Evolutionary conservation across 352 stramenopile genomes (phyloP), one percentile per base, ranked within the genome.

Genomic region (Phytophthora pseudosyringae): DNA sequence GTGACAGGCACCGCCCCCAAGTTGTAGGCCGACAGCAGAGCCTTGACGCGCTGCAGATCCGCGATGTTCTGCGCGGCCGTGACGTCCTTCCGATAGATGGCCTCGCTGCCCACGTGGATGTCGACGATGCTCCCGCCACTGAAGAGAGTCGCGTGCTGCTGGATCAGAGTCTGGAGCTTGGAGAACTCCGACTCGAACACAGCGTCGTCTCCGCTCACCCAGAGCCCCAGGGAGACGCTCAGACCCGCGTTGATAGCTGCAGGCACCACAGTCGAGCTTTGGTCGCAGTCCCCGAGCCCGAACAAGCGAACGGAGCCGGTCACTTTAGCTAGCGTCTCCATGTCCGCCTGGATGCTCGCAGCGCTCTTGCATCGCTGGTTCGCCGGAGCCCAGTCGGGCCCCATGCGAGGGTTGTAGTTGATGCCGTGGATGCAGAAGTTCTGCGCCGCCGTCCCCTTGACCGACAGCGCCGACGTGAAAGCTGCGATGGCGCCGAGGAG

Each of bases 31-130:
- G 9, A n/a, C 3, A 73, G 44, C 8, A 86, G 40, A 6, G 25
- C 41, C 49, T 88, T 89, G 62, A 89, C 59, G n/a, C 71, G 45
- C 3, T 73, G 53, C 32, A 87, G 64, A 68, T 82, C 59, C 1
- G 33, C 58, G 49, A 90, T 85, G 28, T 73, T 78, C 36, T 73
- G 51, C 15, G 51, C 35, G 25, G 62, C 59, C 15, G 78, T 89
- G 43, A 93, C 63, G 9, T 93, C 80, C 6, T 78, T 71, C 3
- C 84, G 78, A 59, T 91, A 91, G 11, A 93, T 47, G 0, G 80
- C 80, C 51, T 93, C 84, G 33, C 81, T 91, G 11, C 84, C 82
- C 13, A 93, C 84, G 59, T 90, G 81, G 35, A 93, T 76, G 26
- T 73, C 77, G 6, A 75, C 59, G 47, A 90, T 71, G 5, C 54